Evolutionary conservation across 495 filamentous ascomycete genomes (phyloP), one percentile per base, ranked within the genome.

Genomic region (Ascobolus immersus): DNA sequence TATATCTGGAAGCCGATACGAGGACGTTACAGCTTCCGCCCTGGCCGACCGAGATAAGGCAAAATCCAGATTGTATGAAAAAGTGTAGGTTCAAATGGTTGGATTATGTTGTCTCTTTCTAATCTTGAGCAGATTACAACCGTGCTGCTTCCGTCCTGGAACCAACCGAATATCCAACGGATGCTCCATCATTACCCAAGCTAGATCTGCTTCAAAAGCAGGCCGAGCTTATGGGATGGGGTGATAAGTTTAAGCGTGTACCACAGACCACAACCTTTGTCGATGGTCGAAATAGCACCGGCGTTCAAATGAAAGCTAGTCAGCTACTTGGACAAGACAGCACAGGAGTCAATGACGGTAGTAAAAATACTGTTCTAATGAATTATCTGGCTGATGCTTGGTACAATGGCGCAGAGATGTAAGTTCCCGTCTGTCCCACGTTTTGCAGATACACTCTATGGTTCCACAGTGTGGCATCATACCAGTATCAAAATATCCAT

Each of bases 381-480:
- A 77, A 65, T 2, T 75, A 73, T 39, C 49, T 75, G 4, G 56
- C 62, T n/a, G 71, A 77, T 48, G 68, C 71, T 15, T 76, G 70
- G 72, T 71, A 75, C 46, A 71, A 69, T 67, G 72, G 68, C 14
- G 68, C 71, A 21, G 69, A 77, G 42, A 65, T 76, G 43, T 42
- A n/a, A 6, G 14, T 19, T 5, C n/a, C 17, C 27, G 14, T 19
- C 14, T 32, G 20, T 26, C 19, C 5, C 6, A 14, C 9, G 10
- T 7, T 8, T 20, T 39, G 4, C 18, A 21, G 15, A 3, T 4
- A n/a, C n/a, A n/a, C n/a, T n/a, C n/a, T n/a, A n/a, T n/a, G n/a
- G n/a, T n/a, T n/a, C n/a, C n/a, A n/a, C n/a, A n/a, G n/a, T n/a
- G n/a, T n/a, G n/a, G n/a, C n/a, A n/a, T n/a, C n/a, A n/a, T n/a